phyloP scores from a whole-genome alignment of 2,329 filamentous ascomycete species.

The Colletotrichum neosansevieriae region DNA sequence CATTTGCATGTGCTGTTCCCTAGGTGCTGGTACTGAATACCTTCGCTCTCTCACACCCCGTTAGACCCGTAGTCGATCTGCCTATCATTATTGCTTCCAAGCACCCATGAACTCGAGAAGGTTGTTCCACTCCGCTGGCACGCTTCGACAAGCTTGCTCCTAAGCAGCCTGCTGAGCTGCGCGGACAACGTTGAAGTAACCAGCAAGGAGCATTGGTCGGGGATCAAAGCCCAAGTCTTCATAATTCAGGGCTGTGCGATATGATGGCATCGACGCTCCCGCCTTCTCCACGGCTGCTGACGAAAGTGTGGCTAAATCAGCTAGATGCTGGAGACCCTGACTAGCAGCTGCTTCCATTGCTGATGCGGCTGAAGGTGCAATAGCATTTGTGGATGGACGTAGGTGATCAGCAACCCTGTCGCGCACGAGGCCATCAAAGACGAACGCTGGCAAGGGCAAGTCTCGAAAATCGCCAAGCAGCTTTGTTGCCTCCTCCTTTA shows the following conservation, averaged over 20 bases:
- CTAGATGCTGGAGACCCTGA: slow-evolving; percentile 71
- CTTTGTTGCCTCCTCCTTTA: slow-evolving; percentile 67
- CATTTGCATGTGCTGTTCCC: not conserved
- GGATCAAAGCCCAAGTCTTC: slow-evolving; percentile 58
- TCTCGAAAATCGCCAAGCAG: slow-evolving; percentile 69
- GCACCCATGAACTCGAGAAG: not conserved
- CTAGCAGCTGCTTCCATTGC: slow-evolving; percentile 58
- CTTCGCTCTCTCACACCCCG: too few species aligned
- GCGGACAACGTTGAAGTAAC: slow-evolving; percentile 50
- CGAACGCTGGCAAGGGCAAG: slow-evolving; percentile 57
- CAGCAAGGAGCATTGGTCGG: slow-evolving; percentile 50
- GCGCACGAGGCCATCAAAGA: slow-evolving; percentile 67
- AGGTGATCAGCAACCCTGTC: slow-evolving; percentile 62
- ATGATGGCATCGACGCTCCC: slow-evolving; percentile 43
- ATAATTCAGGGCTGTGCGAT: slow-evolving; percentile 48
- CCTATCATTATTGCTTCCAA: slow-evolving; percentile 3
- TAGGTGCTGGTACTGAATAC: not conserved
- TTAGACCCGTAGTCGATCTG: too few species aligned
- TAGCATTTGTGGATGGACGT: slow-evolving; percentile 45
- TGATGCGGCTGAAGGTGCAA: slow-evolving; percentile 49
- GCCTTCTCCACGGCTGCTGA: slow-evolving; percentile 41
- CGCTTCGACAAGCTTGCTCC: slow-evolving; percentile 8
- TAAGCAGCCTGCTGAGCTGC: slow-evolving; percentile 33
- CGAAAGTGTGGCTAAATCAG: slow-evolving; percentile 62
- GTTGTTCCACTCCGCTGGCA: not conserved